Conservation (phyloP, 1,284 basidiomycete species). For the Rhodofomes roseus region DNA sequence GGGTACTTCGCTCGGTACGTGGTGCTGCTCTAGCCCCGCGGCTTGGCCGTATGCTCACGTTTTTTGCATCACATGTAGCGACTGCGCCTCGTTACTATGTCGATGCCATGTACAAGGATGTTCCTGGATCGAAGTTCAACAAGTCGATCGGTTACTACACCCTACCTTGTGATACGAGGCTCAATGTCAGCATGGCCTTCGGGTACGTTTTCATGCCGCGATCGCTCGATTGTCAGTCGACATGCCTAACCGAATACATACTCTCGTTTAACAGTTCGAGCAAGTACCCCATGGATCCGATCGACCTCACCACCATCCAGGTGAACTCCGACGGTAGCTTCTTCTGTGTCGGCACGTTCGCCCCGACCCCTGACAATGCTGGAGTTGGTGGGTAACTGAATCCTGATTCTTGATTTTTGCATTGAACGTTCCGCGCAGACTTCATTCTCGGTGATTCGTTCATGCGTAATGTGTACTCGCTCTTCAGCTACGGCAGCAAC, state of each 20-base stretch:
- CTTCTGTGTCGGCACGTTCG: conserved; percentile 13
- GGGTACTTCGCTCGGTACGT: conserved; percentile 14
- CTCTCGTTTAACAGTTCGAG: background rate
- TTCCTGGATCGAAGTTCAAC: conserved; percentile 14
- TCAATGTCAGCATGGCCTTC: conserved; percentile 17
- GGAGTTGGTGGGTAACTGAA: conserved; percentile 1
- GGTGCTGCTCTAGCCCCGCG: background rate
- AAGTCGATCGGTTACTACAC: conserved; percentile 5
- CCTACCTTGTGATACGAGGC: conserved; percentile 16
- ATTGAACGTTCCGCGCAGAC: conserved; percentile 1
- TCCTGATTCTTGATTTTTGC: too few species aligned
- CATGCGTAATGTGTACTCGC: conserved; percentile 12
- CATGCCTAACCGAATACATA: background rate
- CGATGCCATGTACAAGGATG: conserved; percentile 17
- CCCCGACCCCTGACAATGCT: background rate
- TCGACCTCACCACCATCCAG: conserved; percentile 11
- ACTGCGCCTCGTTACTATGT: conserved; percentile 14
- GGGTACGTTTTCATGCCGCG: conserved; percentile 8
- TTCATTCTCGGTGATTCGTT: conserved; percentile 14
- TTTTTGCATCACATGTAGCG: conserved; percentile 5
- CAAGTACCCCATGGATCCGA: conserved; percentile 16
- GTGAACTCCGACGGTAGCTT: conserved; percentile 9
- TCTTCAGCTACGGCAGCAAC: conserved; percentile 9
- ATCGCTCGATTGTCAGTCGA: background rate
- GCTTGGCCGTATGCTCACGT: background rate